These are phyloP conservation scores for Copromyces sp. DNA, from an alignment of 495 filamentous ascomycete species.

Conservation along the genomic window DNA sequence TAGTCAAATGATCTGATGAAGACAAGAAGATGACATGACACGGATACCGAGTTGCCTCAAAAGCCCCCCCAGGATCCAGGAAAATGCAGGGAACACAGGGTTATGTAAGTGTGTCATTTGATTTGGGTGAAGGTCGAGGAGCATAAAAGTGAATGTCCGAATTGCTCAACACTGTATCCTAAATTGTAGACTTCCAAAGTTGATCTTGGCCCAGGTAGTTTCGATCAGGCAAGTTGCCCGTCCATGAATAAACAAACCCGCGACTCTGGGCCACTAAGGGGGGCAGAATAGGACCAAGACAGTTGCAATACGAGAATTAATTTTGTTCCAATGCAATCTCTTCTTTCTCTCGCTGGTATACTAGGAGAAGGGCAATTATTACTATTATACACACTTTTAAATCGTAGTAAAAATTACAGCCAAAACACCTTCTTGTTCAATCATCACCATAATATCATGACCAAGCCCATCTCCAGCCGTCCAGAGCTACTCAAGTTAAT, in stretches of 20 bases:
- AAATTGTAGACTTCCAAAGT: too few relatives aligned
- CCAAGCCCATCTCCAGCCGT: neutral
- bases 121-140: too few relatives aligned
- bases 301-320: neutral
- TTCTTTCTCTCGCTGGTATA: neutral
- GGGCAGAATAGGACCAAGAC: neutral
- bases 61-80: too few relatives aligned
- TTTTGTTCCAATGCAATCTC: neutral
- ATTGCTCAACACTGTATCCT: too few relatives aligned
- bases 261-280: neutral
- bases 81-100: too few relatives aligned
- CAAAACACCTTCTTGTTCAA: neutral
- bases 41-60: too few relatives aligned
- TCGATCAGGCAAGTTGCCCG: neutral
- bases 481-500: neutral
- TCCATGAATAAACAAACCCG: neutral
- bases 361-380: neutral
- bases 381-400: neutral
- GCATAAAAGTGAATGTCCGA: too few relatives aligned
- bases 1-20: neutral
- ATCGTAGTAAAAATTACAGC: neutral
- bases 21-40: neutral
- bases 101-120: too few relatives aligned
- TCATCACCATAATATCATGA: neutral
- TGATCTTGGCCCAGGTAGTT: too few relatives aligned